Conservation (phyloP, 805 yeast genomes). For the Teunomyces barrocoloradensis region DNA sequence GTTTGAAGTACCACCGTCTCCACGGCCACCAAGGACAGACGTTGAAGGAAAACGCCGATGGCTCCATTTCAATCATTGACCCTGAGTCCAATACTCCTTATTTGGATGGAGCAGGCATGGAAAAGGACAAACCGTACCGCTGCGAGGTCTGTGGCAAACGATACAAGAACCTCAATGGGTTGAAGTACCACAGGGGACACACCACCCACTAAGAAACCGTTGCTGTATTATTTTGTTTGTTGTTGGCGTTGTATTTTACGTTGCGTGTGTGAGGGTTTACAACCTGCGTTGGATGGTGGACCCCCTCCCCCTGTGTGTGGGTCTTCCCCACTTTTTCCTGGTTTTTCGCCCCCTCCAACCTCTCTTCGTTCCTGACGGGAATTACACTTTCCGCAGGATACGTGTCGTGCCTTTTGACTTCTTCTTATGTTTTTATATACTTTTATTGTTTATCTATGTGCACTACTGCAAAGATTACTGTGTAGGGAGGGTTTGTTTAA, state of each 20-base stretch:
- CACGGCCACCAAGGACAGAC: slow-evolving; percentile 98
- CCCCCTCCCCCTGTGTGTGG: too few relatives aligned
- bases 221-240: neutral
- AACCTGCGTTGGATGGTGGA: neutral
- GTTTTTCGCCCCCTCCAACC: neutral
- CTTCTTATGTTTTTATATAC: slow-evolving; percentile 1
- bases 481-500: neutral
- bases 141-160: slow-evolving; percentile 98
- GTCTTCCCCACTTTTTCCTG: neutral
- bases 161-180: slow-evolving; percentile 92
- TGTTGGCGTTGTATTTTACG: neutral
- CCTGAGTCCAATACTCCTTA: slow-evolving; percentile 87
- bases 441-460: slow-evolving; percentile 3
- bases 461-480: neutral
- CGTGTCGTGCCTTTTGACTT: neutral
- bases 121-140: slow-evolving; percentile 96
- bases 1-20: slow-evolving; percentile 88
- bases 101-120: slow-evolving; percentile 91
- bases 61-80: slow-evolving; percentile 87
- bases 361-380: neutral
- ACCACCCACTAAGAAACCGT: slow-evolving; percentile 69
- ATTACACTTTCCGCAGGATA: neutral
- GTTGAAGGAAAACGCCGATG: slow-evolving; percentile 85
- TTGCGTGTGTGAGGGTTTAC: neutral
- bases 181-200: slow-evolving; percentile 96